phyloP scores from a whole-genome alignment of 1,139 yeast species.

The Pichia sp. region DNA sequence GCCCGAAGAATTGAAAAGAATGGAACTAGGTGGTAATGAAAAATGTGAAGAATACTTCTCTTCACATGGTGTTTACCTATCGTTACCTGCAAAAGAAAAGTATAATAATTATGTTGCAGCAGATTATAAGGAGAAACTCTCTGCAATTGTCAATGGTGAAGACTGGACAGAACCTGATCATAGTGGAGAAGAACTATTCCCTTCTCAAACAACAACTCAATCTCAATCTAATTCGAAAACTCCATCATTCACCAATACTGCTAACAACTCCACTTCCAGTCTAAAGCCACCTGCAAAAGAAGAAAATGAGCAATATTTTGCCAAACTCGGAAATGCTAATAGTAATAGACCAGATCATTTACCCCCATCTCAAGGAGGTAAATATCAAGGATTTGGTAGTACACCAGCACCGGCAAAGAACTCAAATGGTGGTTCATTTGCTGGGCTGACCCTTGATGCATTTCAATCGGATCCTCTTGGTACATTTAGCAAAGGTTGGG shows the following conservation, averaged over 20 bases:
- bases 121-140: constrained; percentile 79
- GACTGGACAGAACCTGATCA: constrained; percentile 65
- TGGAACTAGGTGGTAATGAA: constrained; percentile 95
- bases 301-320: constrained; percentile 76
- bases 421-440: constrained; percentile 33
- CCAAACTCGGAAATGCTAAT: constrained; percentile 67
- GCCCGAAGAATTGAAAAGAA: constrained; percentile 77
- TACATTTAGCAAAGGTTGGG: constrained; percentile 89
- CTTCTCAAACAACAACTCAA: constrained; percentile 9
- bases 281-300: constrained; percentile 35
- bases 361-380: constrained; percentile 94
- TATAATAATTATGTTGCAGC: constrained; percentile 89
- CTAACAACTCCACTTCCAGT: constrained; percentile 1
- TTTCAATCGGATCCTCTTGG: constrained; percentile 85
- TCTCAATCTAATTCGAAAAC: constrained; percentile 1
- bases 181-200: constrained; percentile 42
- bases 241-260: constrained; percentile 1
- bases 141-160: constrained; percentile 67
- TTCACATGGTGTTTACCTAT: constrained; percentile 63
- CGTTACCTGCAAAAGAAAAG: constrained; percentile 60
- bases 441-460: constrained; percentile 62
- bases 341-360: constrained; percentile 66
- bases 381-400: constrained; percentile 85
- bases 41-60: constrained; percentile 62
- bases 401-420: constrained; percentile 46